Base-by-base conservation (phyloP, 2,329 filamentous ascomycete genomes). In the Fusarium sp. region DNA sequence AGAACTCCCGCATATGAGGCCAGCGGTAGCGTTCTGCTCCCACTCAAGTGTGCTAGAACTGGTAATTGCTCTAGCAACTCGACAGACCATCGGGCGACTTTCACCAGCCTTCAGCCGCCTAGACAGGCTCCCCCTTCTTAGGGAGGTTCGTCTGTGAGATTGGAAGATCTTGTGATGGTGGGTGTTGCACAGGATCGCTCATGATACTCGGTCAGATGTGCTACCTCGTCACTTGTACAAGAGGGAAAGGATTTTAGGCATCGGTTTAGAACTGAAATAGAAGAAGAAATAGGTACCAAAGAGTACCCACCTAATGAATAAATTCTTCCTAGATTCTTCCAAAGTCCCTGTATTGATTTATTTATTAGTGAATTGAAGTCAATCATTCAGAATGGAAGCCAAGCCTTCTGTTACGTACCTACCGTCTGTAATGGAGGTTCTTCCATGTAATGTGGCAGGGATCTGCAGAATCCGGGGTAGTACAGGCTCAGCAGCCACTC, bases 91-190 rank as follows among this genome's bases (percentile, higher is more conserved):
- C 67, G 54, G 39, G 62, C 72, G 5, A 60, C 62, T 20, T 79
- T 78, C 67, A 73, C 71, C 48, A 78, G 76, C 50, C 54, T 79
- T 32, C 69, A 74, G 50, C 77, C 77, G 6, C 69, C 73, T 27
- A 67, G 49, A n/a, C 45, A 54, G 20, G 43, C 59, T 15, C 67
- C 67, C 37, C 55, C 60, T 22, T 52, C 56, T 7, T 70, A 47
- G n/a, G 19, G 30, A 10, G 20, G 8, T 32, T 14, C 22, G 11
- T 40, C 32, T 49, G 23, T 45, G 37, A 23, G 35, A 40, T 32
- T 30, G 27, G 11, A 17, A 25, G 37, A 62, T 45, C 49, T 49
- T 46, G 52, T 69, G 65, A 52, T 66, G 32, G 27, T 17, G 45
- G 27, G 33, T 10, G 41, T 23, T 48, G 35, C 10, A 22, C 27